Evolutionary conservation across 78 protist genomes (phyloP), one percentile per base, ranked within the genome.

Genomic region (Polysphondylium violaceum): DNA sequence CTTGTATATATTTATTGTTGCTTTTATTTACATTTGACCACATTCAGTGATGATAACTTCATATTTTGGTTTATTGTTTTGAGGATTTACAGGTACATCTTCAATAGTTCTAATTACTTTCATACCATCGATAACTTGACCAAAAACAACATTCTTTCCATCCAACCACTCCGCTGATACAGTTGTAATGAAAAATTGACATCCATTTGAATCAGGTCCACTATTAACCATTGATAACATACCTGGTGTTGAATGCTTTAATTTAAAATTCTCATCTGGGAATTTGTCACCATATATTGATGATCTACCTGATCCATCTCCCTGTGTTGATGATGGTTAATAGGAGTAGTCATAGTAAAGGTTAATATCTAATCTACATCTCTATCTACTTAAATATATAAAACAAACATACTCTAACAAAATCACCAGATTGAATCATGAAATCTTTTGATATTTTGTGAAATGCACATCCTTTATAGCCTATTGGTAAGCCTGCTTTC

Each of bases 141-240:
- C 99, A 76, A 98, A 98, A 44, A 98, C 99, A 2, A 98, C 99
- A 96, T 99, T 99, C 95, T 98, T 96, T 59, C 93, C 94, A 89
- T 99, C 99, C 16, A 99, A 88, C 96, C 97, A 96, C 9, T 93
- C 96, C 56, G 94, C 40, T 5, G 86, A 23, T 0, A 74, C 98
- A 74, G 94, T 73, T 16, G 97, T 93, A 59, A 97, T 74, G 72
- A 97, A 98, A 67, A 97, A 96, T 88, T 98, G 99, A 73, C 97
- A 95, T 17, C 99, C 99, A 96, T 98, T 98, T n/a, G 98, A 91
- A 76, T 95, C 68, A 23, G 97, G 95, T 0, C 99, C 99, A 21
- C 87, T 16, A 83, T 95, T 96, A 44, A 96, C 98, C 96, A 94
- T 94, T 43, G 99, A 97, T 29, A 99, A 90, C 36, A 96, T 9